Conservation (phyloP, 106 monocot species). For the Ottelia alismoides region DNA sequence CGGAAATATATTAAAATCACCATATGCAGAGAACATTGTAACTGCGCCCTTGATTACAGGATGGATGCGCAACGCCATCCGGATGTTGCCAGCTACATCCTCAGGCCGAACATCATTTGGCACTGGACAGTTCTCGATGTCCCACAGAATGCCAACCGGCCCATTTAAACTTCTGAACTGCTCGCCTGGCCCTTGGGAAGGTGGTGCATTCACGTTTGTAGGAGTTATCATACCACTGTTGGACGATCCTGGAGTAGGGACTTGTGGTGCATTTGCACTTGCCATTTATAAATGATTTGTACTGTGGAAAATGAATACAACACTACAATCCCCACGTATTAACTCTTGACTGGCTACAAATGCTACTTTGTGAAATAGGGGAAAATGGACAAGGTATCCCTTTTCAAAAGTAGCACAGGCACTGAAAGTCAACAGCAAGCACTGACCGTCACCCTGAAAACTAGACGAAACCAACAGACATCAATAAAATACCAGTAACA, state of each 20-base stretch:
- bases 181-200: conserved; percentile 6
- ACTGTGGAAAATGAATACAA: too few species aligned
- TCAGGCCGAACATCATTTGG: conserved; percentile 82
- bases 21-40: conserved; percentile 68
- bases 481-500: too few species aligned
- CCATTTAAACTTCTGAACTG: conserved; percentile 19
- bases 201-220: conserved; percentile 7
- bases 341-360: too few species aligned
- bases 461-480: too few species aligned
- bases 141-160: conserved; percentile 82
- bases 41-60: conserved; percentile 64
- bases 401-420: too few species aligned
- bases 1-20: conserved; percentile 86
- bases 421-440: too few species aligned
- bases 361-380: too few species aligned
- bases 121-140: conserved; percentile 88
- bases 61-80: conserved; percentile 60
- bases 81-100: conserved; percentile 79
- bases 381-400: too few species aligned
- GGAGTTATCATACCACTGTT: conserved; percentile 12
- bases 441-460: too few species aligned
- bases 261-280: too few species aligned
- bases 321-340: too few species aligned
- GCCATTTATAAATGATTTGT: too few species aligned
- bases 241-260: conserved; percentile 15